Conservation (phyloP, 2,329 filamentous ascomycete genomes). For the Paraphaeosphaeria minitans region DNA sequence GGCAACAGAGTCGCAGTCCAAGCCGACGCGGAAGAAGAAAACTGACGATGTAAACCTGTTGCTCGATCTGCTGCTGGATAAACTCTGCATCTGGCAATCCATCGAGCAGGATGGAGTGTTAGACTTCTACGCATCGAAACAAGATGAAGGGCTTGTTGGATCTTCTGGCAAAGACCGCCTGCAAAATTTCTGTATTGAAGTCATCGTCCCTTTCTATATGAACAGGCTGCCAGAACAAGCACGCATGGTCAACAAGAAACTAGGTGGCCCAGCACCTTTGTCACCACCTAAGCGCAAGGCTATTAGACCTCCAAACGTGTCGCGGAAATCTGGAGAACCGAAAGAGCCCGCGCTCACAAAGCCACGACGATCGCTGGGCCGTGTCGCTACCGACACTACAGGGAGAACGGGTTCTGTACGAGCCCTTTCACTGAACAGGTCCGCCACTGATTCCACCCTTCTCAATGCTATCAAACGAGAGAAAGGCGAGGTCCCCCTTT, state of each 20-base stretch:
- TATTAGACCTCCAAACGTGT: constrained; percentile 45
- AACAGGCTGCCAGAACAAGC: constrained; percentile 75
- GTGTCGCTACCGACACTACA: constrained; percentile 64
- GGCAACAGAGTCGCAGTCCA: constrained; percentile 16
- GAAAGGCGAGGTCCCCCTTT: constrained; percentile 63
- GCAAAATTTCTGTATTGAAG: constrained; percentile 78
- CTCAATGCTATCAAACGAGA: constrained; percentile 71
- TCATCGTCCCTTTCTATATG: constrained; percentile 82
- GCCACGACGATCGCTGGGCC: constrained; percentile 61
- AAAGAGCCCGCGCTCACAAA: constrained; percentile 49
- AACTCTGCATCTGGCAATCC: constrained; percentile 83
- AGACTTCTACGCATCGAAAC: constrained; percentile 38
- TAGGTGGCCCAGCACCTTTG: constrained; percentile 71
- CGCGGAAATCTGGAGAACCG: constrained; percentile 46
- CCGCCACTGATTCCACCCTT: constrained; percentile 66
- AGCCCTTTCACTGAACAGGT: constrained; percentile 70
- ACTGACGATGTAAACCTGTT: constrained; percentile 69
- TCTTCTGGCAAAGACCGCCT: constrained; percentile 62
- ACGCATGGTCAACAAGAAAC: constrained; percentile 72
- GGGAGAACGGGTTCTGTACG: constrained; percentile 54
- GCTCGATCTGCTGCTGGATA: constrained; percentile 75
- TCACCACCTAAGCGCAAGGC: constrained; percentile 59
- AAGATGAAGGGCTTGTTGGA: constrained; percentile 25
- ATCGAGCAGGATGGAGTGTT: constrained; percentile 63
- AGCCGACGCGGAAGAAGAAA: constrained; percentile 58